Evolutionary conservation across 768 basidiomycete species (phyloP).

Genomic region (Strobilomyces confusus): DNA sequence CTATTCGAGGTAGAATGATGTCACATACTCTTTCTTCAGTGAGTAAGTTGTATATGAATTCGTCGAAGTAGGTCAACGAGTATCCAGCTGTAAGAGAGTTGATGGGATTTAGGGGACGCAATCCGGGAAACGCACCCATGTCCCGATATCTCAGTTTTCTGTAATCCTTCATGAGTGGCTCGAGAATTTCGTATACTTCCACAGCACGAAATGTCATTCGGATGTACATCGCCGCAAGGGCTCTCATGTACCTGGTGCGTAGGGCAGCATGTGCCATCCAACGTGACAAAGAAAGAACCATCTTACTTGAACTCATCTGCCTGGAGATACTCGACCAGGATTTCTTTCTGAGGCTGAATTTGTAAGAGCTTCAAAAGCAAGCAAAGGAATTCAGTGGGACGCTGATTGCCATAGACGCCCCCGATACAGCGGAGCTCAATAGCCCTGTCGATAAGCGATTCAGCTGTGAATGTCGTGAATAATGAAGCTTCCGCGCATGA

Average conservation of each 20-base stretch:
- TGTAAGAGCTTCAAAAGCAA: slow-evolving; percentile 91
- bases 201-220: slow-evolving; percentile 89
- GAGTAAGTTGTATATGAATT: slow-evolving; percentile 82
- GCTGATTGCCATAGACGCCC: slow-evolving; percentile 93
- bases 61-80: slow-evolving; percentile 82
- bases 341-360: slow-evolving; percentile 97
- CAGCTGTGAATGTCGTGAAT: slow-evolving; percentile 50
- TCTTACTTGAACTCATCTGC: slow-evolving; percentile 98
- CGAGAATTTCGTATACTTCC: slow-evolving; percentile 90
- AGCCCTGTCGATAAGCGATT: slow-evolving; percentile 90
- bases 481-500: neutral
- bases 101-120: neutral
- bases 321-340: slow-evolving; percentile 88
- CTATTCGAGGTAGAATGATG: slow-evolving; percentile 88
- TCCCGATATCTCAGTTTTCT: slow-evolving; percentile 79
- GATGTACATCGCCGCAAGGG: slow-evolving; percentile 89
- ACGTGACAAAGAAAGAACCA: neutral
- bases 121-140: slow-evolving; percentile 55
- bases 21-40: slow-evolving; percentile 93
- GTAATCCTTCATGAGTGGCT: slow-evolving; percentile 93
- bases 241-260: slow-evolving; percentile 77
- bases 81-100: slow-evolving; percentile 63
- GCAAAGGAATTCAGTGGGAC: slow-evolving; percentile 91
- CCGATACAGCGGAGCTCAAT: slow-evolving; percentile 80
- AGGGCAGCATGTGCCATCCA: neutral